These are phyloP conservation scores for Neltuma alba DNA, from an alignment of 306 rosid genomes.

Conservation along the genomic window DNA sequence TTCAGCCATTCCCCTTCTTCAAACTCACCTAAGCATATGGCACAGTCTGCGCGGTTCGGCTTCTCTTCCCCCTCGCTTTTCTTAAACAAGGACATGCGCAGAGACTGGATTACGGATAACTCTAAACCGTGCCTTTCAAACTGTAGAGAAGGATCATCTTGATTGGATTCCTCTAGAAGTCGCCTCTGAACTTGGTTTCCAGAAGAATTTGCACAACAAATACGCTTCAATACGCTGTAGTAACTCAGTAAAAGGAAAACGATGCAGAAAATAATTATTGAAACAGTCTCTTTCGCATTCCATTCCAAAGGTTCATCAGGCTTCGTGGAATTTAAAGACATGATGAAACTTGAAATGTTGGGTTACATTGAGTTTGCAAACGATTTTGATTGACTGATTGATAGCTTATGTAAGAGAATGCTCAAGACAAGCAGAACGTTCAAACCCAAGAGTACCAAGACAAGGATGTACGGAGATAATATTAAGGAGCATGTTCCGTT, in stretches of 20 bases:
- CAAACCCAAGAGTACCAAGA: background rate
- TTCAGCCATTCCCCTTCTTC: constrained; percentile 61
- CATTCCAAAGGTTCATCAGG: background rate
- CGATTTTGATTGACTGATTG: background rate
- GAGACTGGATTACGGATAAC: constrained; percentile 26
- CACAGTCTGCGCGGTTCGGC: constrained; percentile 41
- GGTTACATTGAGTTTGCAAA: constrained; percentile 21
- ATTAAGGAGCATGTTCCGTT: constrained; percentile 19
- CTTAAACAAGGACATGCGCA: constrained; percentile 43
- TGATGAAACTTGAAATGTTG: background rate
- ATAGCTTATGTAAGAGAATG: background rate
- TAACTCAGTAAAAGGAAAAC: constrained; percentile 26
- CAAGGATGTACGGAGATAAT: constrained; percentile 9
- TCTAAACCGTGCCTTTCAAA: constrained; percentile 45
- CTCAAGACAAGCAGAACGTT: background rate
- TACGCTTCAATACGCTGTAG: constrained; percentile 24
- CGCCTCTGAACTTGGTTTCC: constrained; percentile 3
- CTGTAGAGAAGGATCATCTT: constrained; percentile 27
- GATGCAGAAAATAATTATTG: constrained; percentile 4
- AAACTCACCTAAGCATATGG: constrained; percentile 64
- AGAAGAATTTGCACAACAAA: background rate
- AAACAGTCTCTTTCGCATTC: background rate
- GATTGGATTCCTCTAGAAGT: constrained; percentile 5
- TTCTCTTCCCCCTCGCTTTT: constrained; percentile 28
- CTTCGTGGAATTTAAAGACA: constrained; percentile 17